A percentile compares a stretch with the other conserved stretches of the same genome.
Conservation (phyloP, 140 eudicot species). For the Cichorium intybus region DNA sequence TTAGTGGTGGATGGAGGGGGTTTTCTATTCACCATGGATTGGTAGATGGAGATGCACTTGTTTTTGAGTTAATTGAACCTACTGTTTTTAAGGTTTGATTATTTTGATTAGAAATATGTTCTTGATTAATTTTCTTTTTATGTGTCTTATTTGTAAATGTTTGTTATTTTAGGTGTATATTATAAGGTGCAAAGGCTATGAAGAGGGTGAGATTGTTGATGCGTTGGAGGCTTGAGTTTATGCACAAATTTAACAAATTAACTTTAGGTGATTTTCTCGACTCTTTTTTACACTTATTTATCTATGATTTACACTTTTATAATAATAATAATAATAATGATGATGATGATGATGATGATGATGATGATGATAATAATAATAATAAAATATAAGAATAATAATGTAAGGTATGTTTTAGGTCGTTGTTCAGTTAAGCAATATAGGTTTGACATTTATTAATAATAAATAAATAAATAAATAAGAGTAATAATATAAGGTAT, state of each 20-base stretch:
- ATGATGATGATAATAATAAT: too few species aligned
- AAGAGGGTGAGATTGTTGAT: conserved; percentile 33
- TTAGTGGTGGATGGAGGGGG: conserved; percentile 89
- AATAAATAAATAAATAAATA: too few species aligned
- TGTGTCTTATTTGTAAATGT: neutral
- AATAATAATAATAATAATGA: too few species aligned
- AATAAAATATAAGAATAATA: too few species aligned
- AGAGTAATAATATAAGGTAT: neutral
- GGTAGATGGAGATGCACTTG: conserved; percentile 90
- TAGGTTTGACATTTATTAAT: too few species aligned
- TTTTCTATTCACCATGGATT: conserved; percentile 66
- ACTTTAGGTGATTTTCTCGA: conserved; percentile 14
- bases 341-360: too few species aligned
- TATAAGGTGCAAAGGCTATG: conserved; percentile 44
- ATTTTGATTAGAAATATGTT: neutral
- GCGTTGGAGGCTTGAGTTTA: conserved; percentile 14
- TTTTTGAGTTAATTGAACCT: conserved; percentile 50
- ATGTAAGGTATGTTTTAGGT: too few species aligned
- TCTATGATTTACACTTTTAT: neutral
- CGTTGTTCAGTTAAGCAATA: too few species aligned
- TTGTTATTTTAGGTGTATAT: conserved; percentile 42
- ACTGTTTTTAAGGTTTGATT: conserved; percentile 50
- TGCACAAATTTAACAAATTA: conserved; percentile 15
- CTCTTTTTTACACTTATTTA: neutral
- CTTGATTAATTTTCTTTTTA: neutral